These are phyloP conservation scores for Colletotrichum phormii DNA, from an alignment of 2,329 filamentous ascomycete genomes.

Conservation along the genomic window DNA sequence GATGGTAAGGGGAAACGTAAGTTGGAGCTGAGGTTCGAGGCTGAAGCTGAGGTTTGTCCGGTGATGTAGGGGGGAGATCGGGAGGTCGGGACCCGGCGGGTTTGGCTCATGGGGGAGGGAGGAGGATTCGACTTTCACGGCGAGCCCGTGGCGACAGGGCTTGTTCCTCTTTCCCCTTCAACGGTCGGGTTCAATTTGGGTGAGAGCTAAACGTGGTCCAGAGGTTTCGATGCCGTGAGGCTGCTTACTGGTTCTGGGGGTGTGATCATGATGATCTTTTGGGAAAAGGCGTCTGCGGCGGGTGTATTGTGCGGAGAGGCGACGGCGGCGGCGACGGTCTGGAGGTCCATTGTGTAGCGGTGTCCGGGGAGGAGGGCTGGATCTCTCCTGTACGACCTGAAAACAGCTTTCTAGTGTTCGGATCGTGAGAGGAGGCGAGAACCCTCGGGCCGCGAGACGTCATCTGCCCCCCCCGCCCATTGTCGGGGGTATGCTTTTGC, in stretches of 20 bases:
- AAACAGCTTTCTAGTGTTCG: slow-evolving; percentile 10
- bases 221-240: background rate
- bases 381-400: background rate
- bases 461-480: background rate
- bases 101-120: background rate
- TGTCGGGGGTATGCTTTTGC: background rate
- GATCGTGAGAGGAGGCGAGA: background rate
- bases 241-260: background rate
- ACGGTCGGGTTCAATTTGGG: background rate
- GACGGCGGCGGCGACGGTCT: background rate
- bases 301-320: background rate
- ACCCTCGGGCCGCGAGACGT: slow-evolving; percentile 12
- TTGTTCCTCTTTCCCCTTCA: background rate
- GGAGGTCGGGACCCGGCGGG: background rate
- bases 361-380: background rate
- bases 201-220: slow-evolving; percentile 7
- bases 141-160: background rate
- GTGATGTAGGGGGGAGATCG: background rate
- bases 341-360: background rate
- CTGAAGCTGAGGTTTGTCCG: background rate
- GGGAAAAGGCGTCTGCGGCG: background rate
- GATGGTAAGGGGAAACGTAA: too few species aligned
- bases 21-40: background rate
- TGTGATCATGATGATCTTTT: background rate
- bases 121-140: background rate